Evolutionary conservation across 2,329 filamentous ascomycete species (phyloP), one percentile per base, ranked within the genome.

Genomic region (Cercospora janseana): DNA sequence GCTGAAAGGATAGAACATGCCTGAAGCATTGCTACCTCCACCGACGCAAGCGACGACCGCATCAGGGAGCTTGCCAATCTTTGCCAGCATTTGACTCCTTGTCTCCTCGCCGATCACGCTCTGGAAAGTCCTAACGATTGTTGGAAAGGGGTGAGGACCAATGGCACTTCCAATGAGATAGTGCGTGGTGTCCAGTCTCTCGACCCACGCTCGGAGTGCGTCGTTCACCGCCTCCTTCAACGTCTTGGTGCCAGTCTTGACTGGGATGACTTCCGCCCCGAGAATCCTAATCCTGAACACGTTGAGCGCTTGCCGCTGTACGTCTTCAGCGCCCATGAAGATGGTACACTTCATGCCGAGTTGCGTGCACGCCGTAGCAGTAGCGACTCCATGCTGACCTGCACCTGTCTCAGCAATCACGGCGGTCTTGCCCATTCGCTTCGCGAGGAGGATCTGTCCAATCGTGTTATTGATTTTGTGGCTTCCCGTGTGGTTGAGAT

Each of bases 391-490:
- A 72, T 98, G 93, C 74, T 98, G 93, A 13, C 93, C 93, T 46
- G 93, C 93, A 60, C 93, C 93, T 12, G 93, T 98, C 75, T 98
- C 93, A 40, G 93, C 93, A 62, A 98, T 98, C 63, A 98, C 97
- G 69, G 90, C 87, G 4, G 85, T 96, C 80, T 98, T 98, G 43
- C 93, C 93, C 41, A 98, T 74, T 55, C 89, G 79, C 62, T 80
- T 80, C 1, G 93, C 93, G 29, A 98, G 75, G 10, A 98, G 80
- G 41, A 96, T 83, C 71, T 98, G 93, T 2, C 93, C 93, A 6
- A 98, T 77, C 0, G 93, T 93, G 65, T 98, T 98, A 78, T 98
- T 98, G 78, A 98, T 97, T 80, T 98, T 98, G 79, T 98, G 93
- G 56, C 87, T 93, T 60, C 93, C 93, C 6, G 93, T 97, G 70